Percentiles rank a stretch among this genome's conserved stretches.
Evolutionary conservation across 148 eudicot genomes (phyloP).

Genomic region (Mesembryanthemum crystallinum): DNA sequence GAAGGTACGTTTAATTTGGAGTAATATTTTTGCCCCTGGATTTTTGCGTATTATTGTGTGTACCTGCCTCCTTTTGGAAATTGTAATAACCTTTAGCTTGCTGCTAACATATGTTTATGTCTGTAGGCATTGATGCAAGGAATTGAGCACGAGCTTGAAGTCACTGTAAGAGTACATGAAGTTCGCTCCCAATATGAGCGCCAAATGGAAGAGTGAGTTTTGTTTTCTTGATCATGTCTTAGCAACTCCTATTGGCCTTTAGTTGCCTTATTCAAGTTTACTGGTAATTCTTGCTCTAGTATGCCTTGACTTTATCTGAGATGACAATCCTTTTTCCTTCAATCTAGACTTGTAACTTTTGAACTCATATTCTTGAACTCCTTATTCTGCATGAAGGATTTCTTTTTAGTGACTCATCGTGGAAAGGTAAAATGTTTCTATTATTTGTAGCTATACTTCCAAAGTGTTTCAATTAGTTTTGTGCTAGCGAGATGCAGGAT

Average conservation of each 20-base stretch:
- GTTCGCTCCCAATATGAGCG: constrained; percentile 94
- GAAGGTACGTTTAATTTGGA: constrained; percentile 46
- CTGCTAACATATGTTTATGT: constrained; percentile 21
- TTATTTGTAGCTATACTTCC: too few species aligned
- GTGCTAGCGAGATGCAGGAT: background rate
- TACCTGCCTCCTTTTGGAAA: background rate
- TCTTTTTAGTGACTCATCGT: background rate
- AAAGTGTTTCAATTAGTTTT: background rate
- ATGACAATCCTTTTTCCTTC: background rate
- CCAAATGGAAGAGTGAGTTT: constrained; percentile 81
- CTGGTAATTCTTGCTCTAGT: background rate
- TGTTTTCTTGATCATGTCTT: background rate
- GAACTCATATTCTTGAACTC: background rate
- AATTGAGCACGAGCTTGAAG: constrained; percentile 94
- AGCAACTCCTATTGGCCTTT: background rate
- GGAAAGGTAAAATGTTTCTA: background rate
- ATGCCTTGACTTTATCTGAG: background rate
- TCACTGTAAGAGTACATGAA: constrained; percentile 84
- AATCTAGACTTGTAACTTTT: background rate
- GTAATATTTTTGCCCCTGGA: background rate
- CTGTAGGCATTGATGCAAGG: constrained; percentile 77
- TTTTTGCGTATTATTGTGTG: background rate
- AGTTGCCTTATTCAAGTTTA: background rate
- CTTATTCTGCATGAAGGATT: background rate
- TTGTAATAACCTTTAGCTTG: background rate